Evolutionary conservation across 2,329 filamentous ascomycete species (phyloP), one percentile per base, ranked within the genome.

Genomic region (Aspergillus sp.): DNA sequence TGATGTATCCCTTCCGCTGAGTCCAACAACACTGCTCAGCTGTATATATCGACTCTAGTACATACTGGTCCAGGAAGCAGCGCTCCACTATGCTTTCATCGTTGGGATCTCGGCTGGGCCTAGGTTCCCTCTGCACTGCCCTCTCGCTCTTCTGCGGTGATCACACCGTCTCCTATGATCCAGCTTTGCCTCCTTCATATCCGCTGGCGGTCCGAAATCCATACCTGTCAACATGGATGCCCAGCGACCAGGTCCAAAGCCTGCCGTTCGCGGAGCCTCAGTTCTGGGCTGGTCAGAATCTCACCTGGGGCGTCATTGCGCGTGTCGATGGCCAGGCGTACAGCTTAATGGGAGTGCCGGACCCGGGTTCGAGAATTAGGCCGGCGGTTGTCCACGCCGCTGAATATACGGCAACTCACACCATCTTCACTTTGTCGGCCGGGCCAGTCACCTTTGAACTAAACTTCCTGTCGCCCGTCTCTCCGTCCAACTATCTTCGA

Each of bases 391-490:
- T 64, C 19, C 47, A 40, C 2, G 51, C 42, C 15, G 58, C 57
- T 1, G 51, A 59, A 29, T 66, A 60, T 44, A 66, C 60, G 2
- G 51, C 61, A 4, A 66, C 63, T 1, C 63, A 64, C 42, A 56
- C 59, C 4, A 41, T 57, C 4, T 66, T 67, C 35, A 55, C 45
- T 5, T 47, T 66, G 8, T 48, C 44, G 22, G 62, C 62, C 11
- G 60, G 60, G 0, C 22, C 44, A 8, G 54, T 53, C 5, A 49
- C 33, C 8, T 47, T 66, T 22, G 55, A 46, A 1, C 39, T 67
- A 19, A 63, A 67, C 37, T 67, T 67, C 38, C 60, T 67, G 36
- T 66, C 63, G 10, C 64, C 63, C 1, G 57, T 67, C 4, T 61
- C 60, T 3, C 61, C 62, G 2, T 52, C 52, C 1, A 55, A 66